These are phyloP conservation scores for Mallotus repandus DNA, from an alignment of 441 rosid genomes.

Conservation along the genomic window DNA sequence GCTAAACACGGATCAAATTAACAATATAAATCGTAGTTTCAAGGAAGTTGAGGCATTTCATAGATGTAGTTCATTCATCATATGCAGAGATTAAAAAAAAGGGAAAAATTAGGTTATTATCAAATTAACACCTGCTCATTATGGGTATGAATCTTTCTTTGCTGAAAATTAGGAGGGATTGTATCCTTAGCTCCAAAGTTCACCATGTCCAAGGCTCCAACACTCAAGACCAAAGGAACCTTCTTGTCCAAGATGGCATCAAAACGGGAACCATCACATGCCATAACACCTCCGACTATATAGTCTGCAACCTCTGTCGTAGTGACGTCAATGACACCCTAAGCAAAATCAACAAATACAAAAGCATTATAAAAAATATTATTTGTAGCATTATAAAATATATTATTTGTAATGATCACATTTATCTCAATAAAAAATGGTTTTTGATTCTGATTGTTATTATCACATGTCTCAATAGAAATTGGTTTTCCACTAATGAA, in stretches of 20 bases:
- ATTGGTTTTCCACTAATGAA: too few species aligned
- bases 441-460: too few species aligned
- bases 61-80: not conserved
- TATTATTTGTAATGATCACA: too few species aligned
- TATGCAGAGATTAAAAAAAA: not conserved
- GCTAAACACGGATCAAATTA: not conserved
- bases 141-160: conserved; percentile 71
- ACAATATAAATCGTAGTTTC: not conserved
- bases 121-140: conserved; percentile 63
- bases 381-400: not conserved
- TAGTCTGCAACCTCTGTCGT: conserved; percentile 96
- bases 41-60: not conserved
- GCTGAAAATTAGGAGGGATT: conserved; percentile 65
- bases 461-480: too few species aligned
- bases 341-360: conserved; percentile 10
- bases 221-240: conserved; percentile 83
- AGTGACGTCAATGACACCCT: conserved; percentile 89
- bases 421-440: too few species aligned
- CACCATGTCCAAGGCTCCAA: conserved; percentile 94
- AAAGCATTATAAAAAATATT: not conserved
- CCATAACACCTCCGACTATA: conserved; percentile 90
- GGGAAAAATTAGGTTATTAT: not conserved
- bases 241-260: conserved; percentile 68
- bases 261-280: conserved; percentile 86
- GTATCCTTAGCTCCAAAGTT: conserved; percentile 82